Conservation (phyloP, 208 protist genomes). For the Dictyostelium gargantuum region DNA sequence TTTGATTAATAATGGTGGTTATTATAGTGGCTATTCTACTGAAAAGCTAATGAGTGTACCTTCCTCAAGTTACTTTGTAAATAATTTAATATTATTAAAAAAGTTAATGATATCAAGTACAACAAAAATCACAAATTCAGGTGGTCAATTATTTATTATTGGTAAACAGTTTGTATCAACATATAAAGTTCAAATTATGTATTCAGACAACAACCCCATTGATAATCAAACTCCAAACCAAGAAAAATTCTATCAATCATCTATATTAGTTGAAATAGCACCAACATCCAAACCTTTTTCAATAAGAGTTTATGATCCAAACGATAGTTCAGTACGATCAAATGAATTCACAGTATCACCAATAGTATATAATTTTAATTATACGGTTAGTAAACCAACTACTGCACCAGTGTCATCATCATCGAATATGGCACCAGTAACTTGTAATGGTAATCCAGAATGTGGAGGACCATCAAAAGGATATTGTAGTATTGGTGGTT, state of each 20-base stretch:
- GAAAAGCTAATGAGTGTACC: background rate
- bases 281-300: background rate
- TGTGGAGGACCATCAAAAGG: background rate
- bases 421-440: background rate
- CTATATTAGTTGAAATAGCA: background rate
- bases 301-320: background rate
- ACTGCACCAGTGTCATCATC: background rate
- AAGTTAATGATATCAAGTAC: background rate
- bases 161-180: background rate
- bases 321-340: too few species aligned
- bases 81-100: background rate
- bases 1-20: background rate
- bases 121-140: background rate
- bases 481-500: background rate
- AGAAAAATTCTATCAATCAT: too few species aligned
- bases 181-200: background rate
- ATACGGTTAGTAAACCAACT: background rate
- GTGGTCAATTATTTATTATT: background rate
- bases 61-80: background rate
- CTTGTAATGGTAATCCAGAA: background rate
- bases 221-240: background rate
- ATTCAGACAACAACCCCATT: background rate
- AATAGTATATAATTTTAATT: background rate
- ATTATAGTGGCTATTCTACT: background rate
- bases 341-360: background rate